Base-by-base conservation (phyloP, 1,284 basidiomycete genomes). In the Polyporus tsugae region DNA sequence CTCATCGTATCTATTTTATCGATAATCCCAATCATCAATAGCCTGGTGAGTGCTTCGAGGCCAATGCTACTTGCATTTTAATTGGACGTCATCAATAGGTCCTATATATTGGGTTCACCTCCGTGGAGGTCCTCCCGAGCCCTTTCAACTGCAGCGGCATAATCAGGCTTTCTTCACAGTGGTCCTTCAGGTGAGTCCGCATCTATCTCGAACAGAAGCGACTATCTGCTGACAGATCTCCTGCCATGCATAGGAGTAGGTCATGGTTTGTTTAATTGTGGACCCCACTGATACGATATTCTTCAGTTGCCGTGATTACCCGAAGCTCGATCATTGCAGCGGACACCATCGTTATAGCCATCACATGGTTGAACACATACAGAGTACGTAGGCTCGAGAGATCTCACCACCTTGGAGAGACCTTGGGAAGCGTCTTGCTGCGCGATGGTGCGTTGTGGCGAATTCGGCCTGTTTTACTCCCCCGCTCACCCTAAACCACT, bases 351-450 rank as follows among this genome's bases (percentile, higher is more conserved):
- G 55, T 58, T 2, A 35, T 58, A 19, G 9, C 19, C 55, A 35
- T 22, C 10, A 58, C 55, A n/a, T 58, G 55, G 55, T 35, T 35
- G 36, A 36, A 58, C 55, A 58, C 55, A n/a, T 38, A 58, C 35
- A 58, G 36, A 11, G 19, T 38, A 2, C 33, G 33, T 19, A 19
- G 36, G n/a, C 29, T 58, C 17, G 9, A 58, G n/a, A 35, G 36
- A 10, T 36, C 38, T 4, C 35, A 35, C 10, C 22, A 49, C 3
- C 11, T 49, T 10, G 46, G 46, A 58, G 36, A 38, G 55, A 55
- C 55, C 3, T n/a, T 58, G 9, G 55, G 19, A 36, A 33, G 35
- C 11, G 10, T 58, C 35, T 35, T 58, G 35, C n/a, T 58, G 35
- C 33, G 35, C 19, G 33, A 58, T 38, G 55, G 55, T 58, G 36